Base-by-base conservation (phyloP, 441 rosid genomes). In the Eruca vesicaria region DNA sequence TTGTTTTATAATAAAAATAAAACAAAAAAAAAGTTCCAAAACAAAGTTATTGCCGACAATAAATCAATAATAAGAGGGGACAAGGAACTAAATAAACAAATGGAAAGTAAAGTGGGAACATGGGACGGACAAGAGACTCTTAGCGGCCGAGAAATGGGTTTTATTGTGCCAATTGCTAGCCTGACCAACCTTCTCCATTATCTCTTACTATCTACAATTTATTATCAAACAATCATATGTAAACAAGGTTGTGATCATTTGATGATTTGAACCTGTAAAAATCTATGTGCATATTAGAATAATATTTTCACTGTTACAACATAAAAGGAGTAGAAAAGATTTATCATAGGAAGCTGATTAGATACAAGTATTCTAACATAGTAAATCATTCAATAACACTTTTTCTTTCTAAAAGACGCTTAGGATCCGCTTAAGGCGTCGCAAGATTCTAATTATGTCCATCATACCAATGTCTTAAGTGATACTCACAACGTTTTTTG, bases 61-160 rank as follows among this genome's bases (percentile, higher is more conserved):
- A 56, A 52, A 56, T 18, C 56, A 50, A 50, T 18, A 16, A 50
- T 50, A 60, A 50, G 56, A 74, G 26, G 9, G 23, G 32, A 50
- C 21, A 50, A 50, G 33, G 28, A 20, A 59, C 14, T 20, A 43
- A 23, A 33, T 60, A 62, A 35, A 60, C 61, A 62, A 35, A 35
- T 9, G 7, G 33, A 75, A 76, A 76, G 59, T 1, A 2, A 69
- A 63, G 79, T 76, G 60, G 52, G 75, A 76, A 69, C 74, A 76
- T 69, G 75, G 38, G 66, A 32, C 26, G 58, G 69, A 53, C 58
- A 41, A 63, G 56, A 9, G 75, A 76, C 63, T 76, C 75, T 63
- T 76, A 55, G 74, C 59, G 74, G 69, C 69, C 69, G 59, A 52
- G n/a, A 36, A 75, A 52, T 69, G 59, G 36, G 36, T 20, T 29